A percentile compares a stretch with the other conserved stretches of the same genome.
These are phyloP conservation scores for Lignosus rhinocerotis DNA, from an alignment of 1,284 basidiomycete species.

Conservation along the genomic window DNA sequence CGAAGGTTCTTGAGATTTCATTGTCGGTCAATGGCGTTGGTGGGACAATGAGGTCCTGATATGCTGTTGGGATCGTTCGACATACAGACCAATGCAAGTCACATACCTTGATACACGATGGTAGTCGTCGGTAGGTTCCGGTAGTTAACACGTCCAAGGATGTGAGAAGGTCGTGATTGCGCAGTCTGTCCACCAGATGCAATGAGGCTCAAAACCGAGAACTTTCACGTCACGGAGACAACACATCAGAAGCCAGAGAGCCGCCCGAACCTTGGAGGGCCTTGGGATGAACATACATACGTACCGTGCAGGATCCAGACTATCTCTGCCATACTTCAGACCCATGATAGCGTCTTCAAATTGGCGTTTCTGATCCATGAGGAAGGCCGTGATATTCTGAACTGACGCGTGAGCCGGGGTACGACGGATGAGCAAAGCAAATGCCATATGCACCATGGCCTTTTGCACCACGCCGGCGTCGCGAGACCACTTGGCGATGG, in stretches of 20 bases:
- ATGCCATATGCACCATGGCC: constrained; percentile 64
- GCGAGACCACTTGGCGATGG: constrained; percentile 80
- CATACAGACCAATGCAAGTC: not conserved
- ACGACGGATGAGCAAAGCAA: not conserved
- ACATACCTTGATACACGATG: constrained; percentile 72
- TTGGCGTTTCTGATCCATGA: constrained; percentile 82
- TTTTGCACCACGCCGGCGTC: constrained; percentile 81
- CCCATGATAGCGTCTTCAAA: constrained; percentile 71
- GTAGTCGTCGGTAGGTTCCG: constrained; percentile 80
- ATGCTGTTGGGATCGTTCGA: constrained; percentile 1
- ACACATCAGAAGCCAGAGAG: not conserved
- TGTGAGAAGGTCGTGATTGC: constrained; percentile 89
- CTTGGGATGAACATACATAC: constrained; percentile 3
- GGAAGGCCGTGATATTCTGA: constrained; percentile 81
- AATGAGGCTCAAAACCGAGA: not conserved
- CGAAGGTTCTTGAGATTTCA: constrained; percentile 65
- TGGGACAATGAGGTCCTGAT: constrained; percentile 67
- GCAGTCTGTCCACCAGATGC: constrained; percentile 48
- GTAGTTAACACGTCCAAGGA: constrained; percentile 85
- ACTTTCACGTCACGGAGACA: not conserved
- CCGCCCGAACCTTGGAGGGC: not conserved
- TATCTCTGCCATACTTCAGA: constrained; percentile 66
- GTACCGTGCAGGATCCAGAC: constrained; percentile 68
- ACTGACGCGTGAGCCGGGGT: constrained; percentile 6
- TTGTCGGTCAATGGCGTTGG: constrained; percentile 66